Percentiles rank a stretch among this genome's conserved stretches.
phyloP scores from a whole-genome alignment of 2,329 filamentous ascomycete species.

The Colletotrichum sp. region DNA sequence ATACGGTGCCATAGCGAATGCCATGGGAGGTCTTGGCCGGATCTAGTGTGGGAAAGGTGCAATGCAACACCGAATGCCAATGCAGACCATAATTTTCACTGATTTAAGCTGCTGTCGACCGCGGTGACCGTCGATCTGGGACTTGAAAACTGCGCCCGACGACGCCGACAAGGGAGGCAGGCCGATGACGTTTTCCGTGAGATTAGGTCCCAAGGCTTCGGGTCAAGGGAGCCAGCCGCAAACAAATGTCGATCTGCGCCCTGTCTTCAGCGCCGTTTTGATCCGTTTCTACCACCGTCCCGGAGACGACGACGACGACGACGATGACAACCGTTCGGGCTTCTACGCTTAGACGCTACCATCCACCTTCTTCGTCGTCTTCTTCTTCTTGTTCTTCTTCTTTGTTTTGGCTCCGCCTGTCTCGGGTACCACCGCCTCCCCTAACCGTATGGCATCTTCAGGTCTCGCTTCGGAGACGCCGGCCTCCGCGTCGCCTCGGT shows the following conservation, averaged over 20 bases:
- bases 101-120: not conserved
- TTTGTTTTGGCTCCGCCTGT: slow-evolving; percentile 27
- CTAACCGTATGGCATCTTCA: not conserved
- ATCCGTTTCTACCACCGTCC: not conserved
- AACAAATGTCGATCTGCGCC: not conserved
- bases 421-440: not conserved
- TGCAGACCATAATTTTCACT: not conserved
- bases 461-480: not conserved
- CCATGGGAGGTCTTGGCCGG: not conserved
- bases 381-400: slow-evolving; percentile 25
- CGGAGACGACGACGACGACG: not conserved
- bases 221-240: slow-evolving; percentile 3
- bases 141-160: not conserved
- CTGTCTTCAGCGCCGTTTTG: no score
- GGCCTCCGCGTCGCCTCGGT: not conserved
- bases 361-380: slow-evolving; percentile 13
- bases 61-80: not conserved
- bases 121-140: not conserved
- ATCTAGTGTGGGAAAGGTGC: not conserved
- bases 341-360: not conserved
- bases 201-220: not conserved
- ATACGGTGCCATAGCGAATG: slow-evolving; percentile 10
- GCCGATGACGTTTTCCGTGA: not conserved
- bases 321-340: not conserved
- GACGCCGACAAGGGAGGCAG: not conserved